Base-by-base conservation (phyloP, 2,329 filamentous ascomycete species). In the Rutstroemia sydowiana region DNA sequence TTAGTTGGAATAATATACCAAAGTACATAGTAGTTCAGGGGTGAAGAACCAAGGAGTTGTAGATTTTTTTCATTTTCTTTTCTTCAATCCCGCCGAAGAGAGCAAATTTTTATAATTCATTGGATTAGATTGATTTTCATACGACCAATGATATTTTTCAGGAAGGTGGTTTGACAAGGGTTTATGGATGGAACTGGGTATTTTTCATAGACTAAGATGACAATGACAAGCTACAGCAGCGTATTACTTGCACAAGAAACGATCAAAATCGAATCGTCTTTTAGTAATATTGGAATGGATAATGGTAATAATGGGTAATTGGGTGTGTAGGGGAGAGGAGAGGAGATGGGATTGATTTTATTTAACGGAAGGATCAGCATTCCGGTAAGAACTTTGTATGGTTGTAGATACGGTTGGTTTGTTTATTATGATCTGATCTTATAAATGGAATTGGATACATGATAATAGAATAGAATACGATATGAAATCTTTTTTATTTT, bases 91-190 rank as follows among this genome's bases (percentile, higher is more conserved):
- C 58, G 53, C 50, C 56, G 58, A 54, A 41, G 49, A 49, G 37
- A 52, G 2, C 10, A 51, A 55, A 58, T 49, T 56, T 34, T 39
- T 47, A 32, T 37, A 20, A 60, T 51, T 44, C 44, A 57, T 63
- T 62, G 62, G 61, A 48, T 54, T 49, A 56, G 52, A 57, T 57
- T 31, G 49, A 54, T 53, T 46, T 40, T 21, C 21, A 3, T 14
- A 16, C 31, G n/a, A 23, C 62, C 57, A 62, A 63, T 61, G 5
- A 42, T 13, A 14, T n/a, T n/a, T 21, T 1, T 6, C 7, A 43
- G 57, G 5, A 23, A 10, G 6, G 6, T 45, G 26, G 18, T 47
- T 34, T 21, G 18, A 46, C 11, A 9, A 5, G 16, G 34, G 34
- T 16, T 6, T 9, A 7, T 21, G n/a, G n/a, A n/a, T n/a, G n/a